Base-by-base conservation (phyloP, 352 stramenopile species). In the Pythium brachiatum region DNA sequence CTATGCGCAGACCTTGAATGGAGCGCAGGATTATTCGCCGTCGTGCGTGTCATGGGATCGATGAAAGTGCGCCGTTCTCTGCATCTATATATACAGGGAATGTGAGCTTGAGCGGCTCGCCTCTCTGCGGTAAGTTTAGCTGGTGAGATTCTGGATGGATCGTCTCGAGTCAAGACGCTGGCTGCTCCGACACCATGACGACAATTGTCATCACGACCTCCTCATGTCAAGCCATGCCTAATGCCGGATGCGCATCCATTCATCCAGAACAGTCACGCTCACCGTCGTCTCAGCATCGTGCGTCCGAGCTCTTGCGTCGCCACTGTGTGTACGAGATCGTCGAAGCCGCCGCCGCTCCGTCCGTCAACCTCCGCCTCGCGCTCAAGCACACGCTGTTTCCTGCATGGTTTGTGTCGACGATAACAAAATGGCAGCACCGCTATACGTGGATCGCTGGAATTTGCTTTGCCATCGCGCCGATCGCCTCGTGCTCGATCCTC, bases 301-400 rank as follows among this genome's bases (percentile, higher is more conserved):
- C 1, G 6, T 44, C 36, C 16, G 36, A 21, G 13, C 3, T 44
- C 15, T 18, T 44, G 15, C 36, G 36, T 29, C 51, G 51, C 2
- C 27, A 60, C 38, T 60, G 53, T 44, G 39, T 62, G 21, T 62
- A 62, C n/a, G 55, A 62, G 43, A 53, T 62, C 27, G 13, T 32
- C 3, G 26, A 53, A 16, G 29, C 27, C 16, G 9, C 46, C 20
- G 25, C 39, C 2, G 25, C 43, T 16, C 55, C 55, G 16, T 21
- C 15, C 23, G 41, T 62, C 5, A 31, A 62, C 12, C 43, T 62
- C 16, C 9, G 36, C 3, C 43, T 53, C 13, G n/a, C 55, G 41
- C 55, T 62, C 39, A 54, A 53, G 29, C 26, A 48, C n/a, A 52
- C 53, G 23, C 38, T 60, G 2, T 16, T 60, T 3, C 53, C 53